Percentiles rank a stretch among this genome's conserved stretches.
Conservation (phyloP, 164 flowering plant genomes). For the Paratinospora sagittata region DNA sequence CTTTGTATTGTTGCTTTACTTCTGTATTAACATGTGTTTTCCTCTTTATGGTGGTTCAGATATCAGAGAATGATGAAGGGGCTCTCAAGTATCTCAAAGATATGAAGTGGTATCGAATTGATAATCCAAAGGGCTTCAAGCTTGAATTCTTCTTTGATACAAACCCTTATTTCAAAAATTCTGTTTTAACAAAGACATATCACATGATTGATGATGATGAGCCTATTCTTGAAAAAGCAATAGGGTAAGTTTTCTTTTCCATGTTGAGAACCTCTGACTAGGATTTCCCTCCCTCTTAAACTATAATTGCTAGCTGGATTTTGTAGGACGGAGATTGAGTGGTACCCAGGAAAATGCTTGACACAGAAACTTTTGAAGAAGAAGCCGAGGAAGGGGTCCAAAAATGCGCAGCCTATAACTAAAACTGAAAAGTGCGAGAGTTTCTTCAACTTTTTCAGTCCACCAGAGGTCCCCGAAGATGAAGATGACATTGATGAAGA, state of each 20-base stretch:
- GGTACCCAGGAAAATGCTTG: conserved; percentile 38
- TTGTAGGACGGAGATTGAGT: conserved; percentile 39
- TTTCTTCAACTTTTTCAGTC: conserved; percentile 38
- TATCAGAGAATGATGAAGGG: conserved; percentile 35
- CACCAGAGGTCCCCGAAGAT: conserved; percentile 35
- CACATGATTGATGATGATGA: conserved; percentile 50
- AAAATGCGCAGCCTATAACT: conserved; percentile 36
- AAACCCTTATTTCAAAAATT: conserved; percentile 37
- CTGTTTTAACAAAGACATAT: conserved; percentile 38
- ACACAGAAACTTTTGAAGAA: conserved; percentile 35
- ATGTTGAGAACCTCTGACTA: background rate
- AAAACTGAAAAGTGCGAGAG: conserved; percentile 44
- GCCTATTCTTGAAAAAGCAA: conserved; percentile 42
- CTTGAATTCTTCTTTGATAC: conserved; percentile 43
- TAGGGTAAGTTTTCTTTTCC: conserved; percentile 28
- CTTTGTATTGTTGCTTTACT: background rate
- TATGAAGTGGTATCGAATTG: conserved; percentile 38
- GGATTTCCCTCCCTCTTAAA: background rate
- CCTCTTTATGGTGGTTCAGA: conserved; percentile 16
- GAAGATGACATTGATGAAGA: conserved; percentile 34
- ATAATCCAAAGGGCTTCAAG: conserved; percentile 45
- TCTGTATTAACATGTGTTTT: background rate
- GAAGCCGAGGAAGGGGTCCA: conserved; percentile 41
- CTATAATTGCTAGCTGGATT: background rate
- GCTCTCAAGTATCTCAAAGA: conserved; percentile 38